A percentile compares a stretch with the other conserved stretches of the same genome.
These are phyloP conservation scores for Penicillium brevicompactum DNA, from an alignment of 2,329 filamentous ascomycete genomes.

Conservation along the genomic window DNA sequence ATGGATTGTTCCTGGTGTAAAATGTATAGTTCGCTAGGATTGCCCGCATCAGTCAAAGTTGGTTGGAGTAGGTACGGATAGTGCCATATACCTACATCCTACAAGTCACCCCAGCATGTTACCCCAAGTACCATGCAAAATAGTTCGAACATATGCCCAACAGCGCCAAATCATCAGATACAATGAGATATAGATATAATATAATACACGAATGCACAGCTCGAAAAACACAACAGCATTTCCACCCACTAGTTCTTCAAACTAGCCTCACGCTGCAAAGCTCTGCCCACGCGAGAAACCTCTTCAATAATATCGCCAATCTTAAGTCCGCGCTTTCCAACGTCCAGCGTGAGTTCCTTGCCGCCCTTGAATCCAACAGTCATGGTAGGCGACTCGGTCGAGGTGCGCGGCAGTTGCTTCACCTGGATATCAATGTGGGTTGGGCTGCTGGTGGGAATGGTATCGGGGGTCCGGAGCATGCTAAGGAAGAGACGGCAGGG, in stretches of 20 bases:
- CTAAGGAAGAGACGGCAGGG: conserved; percentile 87
- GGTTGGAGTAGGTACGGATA: no score
- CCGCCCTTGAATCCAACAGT: conserved; percentile 93
- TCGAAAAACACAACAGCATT: conserved; percentile 4
- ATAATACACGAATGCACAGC: conserved; percentile 18
- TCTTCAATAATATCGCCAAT: conserved; percentile 88
- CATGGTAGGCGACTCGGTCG: conserved; percentile 69
- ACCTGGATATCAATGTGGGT: conserved; percentile 75
- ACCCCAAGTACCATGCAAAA: not conserved
- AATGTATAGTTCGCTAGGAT: not conserved
- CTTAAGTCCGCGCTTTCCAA: conserved; percentile 74
- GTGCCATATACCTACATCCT: no score
- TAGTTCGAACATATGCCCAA: conserved; percentile 1
- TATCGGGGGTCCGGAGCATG: conserved; percentile 78
- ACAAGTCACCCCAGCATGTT: not conserved
- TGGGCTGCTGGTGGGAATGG: conserved; percentile 75
- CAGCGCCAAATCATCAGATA: conserved; percentile 10
- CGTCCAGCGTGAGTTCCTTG: conserved; percentile 81
- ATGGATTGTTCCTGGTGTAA: not conserved
- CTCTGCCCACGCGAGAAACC: conserved; percentile 84
- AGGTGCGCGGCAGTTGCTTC: conserved; percentile 70
- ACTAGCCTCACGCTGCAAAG: conserved; percentile 79
- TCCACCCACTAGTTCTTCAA: conserved; percentile 51
- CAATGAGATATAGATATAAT: conserved; percentile 8
- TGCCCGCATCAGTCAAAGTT: no score